phyloP scores from a whole-genome alignment of 2,329 filamentous ascomycete species.

The Zasmidium angulare region DNA sequence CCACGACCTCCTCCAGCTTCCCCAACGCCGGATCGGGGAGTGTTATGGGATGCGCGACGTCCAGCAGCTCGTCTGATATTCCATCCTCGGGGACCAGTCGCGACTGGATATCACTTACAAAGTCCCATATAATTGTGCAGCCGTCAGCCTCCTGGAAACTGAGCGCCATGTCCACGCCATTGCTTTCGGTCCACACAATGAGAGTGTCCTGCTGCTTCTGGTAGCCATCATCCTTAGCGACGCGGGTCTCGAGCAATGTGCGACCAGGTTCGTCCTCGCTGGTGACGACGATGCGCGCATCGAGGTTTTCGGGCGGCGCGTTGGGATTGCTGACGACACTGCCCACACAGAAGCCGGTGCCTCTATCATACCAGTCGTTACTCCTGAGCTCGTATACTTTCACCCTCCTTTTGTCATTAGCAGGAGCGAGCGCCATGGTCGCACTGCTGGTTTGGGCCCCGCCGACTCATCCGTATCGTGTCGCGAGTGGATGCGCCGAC shows the following conservation, averaged over 20 bases:
- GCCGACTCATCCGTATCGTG: constrained; percentile 23
- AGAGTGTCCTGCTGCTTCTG: constrained; percentile 99
- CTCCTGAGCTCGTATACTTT: constrained; percentile 99
- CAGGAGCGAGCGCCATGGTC: constrained; percentile 36
- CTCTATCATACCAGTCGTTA: constrained; percentile 98
- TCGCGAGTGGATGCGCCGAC: constrained; percentile 17
- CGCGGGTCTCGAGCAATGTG: constrained; percentile 82
- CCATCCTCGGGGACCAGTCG: constrained; percentile 73
- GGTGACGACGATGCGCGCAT: constrained; percentile 84
- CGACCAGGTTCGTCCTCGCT: constrained; percentile 88
- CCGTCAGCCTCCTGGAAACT: constrained; percentile 98
- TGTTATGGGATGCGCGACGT: constrained; percentile 67
- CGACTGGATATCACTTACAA: constrained; percentile 82
- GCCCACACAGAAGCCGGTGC: constrained; percentile 91
- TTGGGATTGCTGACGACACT: constrained; percentile 57
- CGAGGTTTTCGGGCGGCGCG: constrained; percentile 57
- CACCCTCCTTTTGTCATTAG: constrained; percentile 65
- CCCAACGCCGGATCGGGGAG: constrained; percentile 79
- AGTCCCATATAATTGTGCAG: constrained; percentile 92
- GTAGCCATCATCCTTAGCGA: constrained; percentile 91
- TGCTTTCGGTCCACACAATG: constrained; percentile 95
- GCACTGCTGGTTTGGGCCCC: constrained; percentile 21
- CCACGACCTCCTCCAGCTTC: constrained; percentile 80
- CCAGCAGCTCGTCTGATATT: constrained; percentile 83
- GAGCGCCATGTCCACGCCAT: constrained; percentile 91